phyloP scores from a whole-genome alignment of 306 rosid species.

The Canavalia gladiata region DNA sequence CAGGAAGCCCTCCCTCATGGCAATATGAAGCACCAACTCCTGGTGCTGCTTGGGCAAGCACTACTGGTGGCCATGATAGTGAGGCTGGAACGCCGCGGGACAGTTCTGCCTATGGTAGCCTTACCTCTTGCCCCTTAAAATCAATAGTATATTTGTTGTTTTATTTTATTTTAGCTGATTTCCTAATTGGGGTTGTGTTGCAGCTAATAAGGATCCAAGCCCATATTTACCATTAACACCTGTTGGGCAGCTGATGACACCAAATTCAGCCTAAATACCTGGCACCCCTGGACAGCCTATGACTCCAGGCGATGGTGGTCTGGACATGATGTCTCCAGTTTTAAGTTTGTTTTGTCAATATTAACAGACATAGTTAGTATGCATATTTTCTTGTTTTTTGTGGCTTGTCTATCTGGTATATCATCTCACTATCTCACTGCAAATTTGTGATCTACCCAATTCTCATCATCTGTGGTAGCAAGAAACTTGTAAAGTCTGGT shows the following conservation, averaged over 20 bases:
- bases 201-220: conserved; percentile 98
- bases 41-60: conserved; percentile 97
- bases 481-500: not conserved
- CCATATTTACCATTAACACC: conserved; percentile 99
- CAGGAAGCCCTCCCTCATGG: conserved; percentile 96
- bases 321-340: conserved; percentile 97
- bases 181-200: conserved; percentile 43
- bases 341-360: conserved; percentile 42
- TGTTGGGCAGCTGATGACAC: conserved; percentile 99
- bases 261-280: conserved; percentile 96
- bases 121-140: conserved; percentile 1
- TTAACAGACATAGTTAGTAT: not conserved
- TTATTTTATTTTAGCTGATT: conserved; percentile 17
- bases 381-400: not conserved
- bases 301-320: conserved; percentile 98
- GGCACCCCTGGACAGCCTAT: conserved; percentile 99
- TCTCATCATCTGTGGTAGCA: not conserved
- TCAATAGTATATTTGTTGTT: not conserved
- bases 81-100: conserved; percentile 98
- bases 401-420: not conserved
- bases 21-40: conserved; percentile 98
- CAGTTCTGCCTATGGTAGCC: conserved; percentile 82
- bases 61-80: conserved; percentile 91
- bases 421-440: not conserved
- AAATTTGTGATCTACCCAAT: conserved; percentile 9